Conservation (phyloP, 1,139 yeast genomes). For the Hansenula lynferdii region DNA sequence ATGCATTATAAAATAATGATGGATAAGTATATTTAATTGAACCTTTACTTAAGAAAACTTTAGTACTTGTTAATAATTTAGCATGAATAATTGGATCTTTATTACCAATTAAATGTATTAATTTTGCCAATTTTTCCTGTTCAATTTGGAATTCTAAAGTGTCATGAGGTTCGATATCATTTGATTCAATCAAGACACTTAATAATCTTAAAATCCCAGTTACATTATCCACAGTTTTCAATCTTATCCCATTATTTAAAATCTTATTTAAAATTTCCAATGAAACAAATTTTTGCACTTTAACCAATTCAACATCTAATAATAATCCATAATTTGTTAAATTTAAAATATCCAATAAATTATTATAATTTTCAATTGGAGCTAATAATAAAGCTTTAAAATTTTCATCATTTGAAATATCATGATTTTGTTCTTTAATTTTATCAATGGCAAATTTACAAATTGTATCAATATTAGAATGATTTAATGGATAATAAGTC, state of each 20-base stretch:
- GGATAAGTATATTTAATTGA: constrained; percentile 69
- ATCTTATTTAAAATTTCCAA: constrained; percentile 20
- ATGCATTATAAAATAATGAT: constrained; percentile 56
- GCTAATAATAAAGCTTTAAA: constrained; percentile 53
- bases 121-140: constrained; percentile 66
- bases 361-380: constrained; percentile 40
- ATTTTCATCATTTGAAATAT: constrained; percentile 32
- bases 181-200: constrained; percentile 14
- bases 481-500: constrained; percentile 60
- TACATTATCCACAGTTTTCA: constrained; percentile 19
- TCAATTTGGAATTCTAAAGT: constrained; percentile 25
- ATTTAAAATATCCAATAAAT: constrained; percentile 17
- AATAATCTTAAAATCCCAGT: constrained; percentile 22
- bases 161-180: constrained; percentile 10
- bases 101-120: constrained; percentile 57
- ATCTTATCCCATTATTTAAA: constrained; percentile 16
- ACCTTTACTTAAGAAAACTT: constrained; percentile 50
- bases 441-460: constrained; percentile 55
- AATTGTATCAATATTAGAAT: constrained; percentile 56
- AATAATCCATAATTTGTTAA: constrained; percentile 12
- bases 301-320: constrained; percentile 20
- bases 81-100: constrained; percentile 47
- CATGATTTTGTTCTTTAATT: constrained; percentile 25
- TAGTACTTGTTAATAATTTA: constrained; percentile 53
- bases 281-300: constrained; percentile 21